Percentiles rank a stretch among this genome's conserved stretches.
Evolutionary conservation across 2,329 filamentous ascomycete species (phyloP).

Genomic region (Cordyceps militaris): DNA sequence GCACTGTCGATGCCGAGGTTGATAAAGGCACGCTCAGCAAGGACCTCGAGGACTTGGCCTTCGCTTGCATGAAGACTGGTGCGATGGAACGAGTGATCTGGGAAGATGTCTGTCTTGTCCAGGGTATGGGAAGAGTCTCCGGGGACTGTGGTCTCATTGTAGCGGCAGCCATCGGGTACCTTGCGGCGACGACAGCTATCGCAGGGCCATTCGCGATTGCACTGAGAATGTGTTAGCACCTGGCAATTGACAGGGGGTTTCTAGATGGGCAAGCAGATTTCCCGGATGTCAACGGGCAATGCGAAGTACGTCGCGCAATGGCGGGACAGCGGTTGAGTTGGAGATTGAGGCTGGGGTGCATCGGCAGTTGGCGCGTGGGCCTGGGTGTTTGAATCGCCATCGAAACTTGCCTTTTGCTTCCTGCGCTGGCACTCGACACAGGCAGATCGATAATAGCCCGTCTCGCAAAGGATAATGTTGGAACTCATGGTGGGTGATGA

Average conservation of each 20-base stretch:
- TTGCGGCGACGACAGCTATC: conserved; percentile 26
- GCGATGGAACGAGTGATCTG: background rate
- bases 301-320: background rate
- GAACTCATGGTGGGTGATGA: conserved; percentile 8
- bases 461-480: conserved; percentile 13
- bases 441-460: conserved; percentile 25
- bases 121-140: conserved; percentile 8
- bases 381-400: background rate
- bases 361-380: background rate
- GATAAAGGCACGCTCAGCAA: conserved; percentile 19
- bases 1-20: conserved; percentile 17
- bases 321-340: background rate
- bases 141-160: conserved; percentile 16
- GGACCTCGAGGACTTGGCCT: conserved; percentile 15
- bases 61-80: conserved; percentile 5
- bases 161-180: conserved; percentile 24
- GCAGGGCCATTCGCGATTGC: conserved; percentile 28
- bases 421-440: conserved; percentile 37
- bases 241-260: background rate
- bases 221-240: conserved; percentile 17
- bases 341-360: background rate
- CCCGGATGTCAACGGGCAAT: too few relatives aligned
- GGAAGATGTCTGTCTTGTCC: conserved; percentile 1
- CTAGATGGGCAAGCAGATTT: too few relatives aligned
- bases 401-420: conserved; percentile 30